Evolutionary conservation across 768 basidiomycete genomes (phyloP), one percentile per base, ranked within the genome.

Genomic region (Collybiopsis confluens): DNA sequence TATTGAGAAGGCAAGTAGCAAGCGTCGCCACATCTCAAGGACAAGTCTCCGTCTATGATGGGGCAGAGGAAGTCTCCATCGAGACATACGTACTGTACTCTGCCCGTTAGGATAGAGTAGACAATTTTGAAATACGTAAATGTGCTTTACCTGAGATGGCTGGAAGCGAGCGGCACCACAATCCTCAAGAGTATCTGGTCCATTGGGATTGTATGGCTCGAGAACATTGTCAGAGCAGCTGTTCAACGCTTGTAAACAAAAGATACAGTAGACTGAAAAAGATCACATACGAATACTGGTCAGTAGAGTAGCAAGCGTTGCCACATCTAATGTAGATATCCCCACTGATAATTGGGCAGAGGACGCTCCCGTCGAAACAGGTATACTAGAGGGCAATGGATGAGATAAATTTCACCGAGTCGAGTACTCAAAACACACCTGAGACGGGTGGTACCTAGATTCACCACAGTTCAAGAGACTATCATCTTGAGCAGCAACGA

Each of bases 11-110:
- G 54, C 6, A n/a, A 1, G 20, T 58, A 58, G 36, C 57, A 58
- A 3, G 37, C 40, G 9, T 40, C 42, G 37, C 49, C 49, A 33
- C 57, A 58, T 0, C 16, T 23, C n/a, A 55, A 20, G 3, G 54
- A 45, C 18, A 49, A 30, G 15, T 27, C 30, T 13, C 47, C 54
- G 5, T 52, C 36, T 30, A 41, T 18, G 28, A 51, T 40, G 15
- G 57, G 57, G 21, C 57, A 58, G 44, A 58, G 57, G 30, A 52
- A 37, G 20, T 52, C 26, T n/a, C 54, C 54, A 45, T 58, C 50
- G 28, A 51, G 40, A 44, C 54, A 58, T 9, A 52, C 43, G 33
- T 58, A 47, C 54, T 57, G 27, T 18, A 45, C 10, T n/a, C 30
- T 20, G 30, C 38, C 47, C 38, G 26, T 4, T 35, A 33, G 16